Evolutionary conservation across 2,329 filamentous ascomycete genomes (phyloP), one percentile per base, ranked within the genome.

Genomic region (Neodidymelliopsis sp.): DNA sequence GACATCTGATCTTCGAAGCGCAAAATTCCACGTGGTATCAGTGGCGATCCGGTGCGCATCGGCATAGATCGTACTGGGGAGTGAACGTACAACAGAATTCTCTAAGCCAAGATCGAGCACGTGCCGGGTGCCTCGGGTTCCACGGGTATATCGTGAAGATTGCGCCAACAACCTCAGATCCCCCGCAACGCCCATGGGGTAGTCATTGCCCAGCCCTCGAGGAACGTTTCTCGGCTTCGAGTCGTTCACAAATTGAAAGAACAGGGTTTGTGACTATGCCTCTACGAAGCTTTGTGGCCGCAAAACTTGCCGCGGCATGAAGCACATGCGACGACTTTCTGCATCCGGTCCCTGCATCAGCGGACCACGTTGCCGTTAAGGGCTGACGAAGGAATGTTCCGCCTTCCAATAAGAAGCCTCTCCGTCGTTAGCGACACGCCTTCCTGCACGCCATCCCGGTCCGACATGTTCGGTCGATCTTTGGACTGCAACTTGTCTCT

Each of bases 361-460:
- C 25, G 29, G 40, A 27, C 35, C 30, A 40, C 6, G 15, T 34
- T 41, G 28, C 23, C 38, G 19, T 11, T 38, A 31, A 20, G 30
- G 22, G 39, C 23, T 28, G 23, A 25, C 10, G 37, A 36, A 28
- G 12, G 19, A 40, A 10, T 13, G 16, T 23, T 18, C 40, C 24
- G 29, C 13, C 22, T 30, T 30, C 39, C 34, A 35, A 36, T 28
- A 18, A 34, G 34, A 15, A 34, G 28, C 28, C 29, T 29, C 39
- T 35, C 47, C 39, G 36, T 44, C 25, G 31, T 41, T 45, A 39
- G 40, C 30, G 40, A 36, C 12, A 40, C 44, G 24, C 40, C 36
- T 27, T 40, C n/a, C 15, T 45, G 35, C 35, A 39, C 40, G 40
- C 34, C 29, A 39, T 39, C 19, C 20, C 35, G 35, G 20, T 27